Base-by-base conservation (phyloP, 192 early-diverging fungal genomes). In the Pilobolus umbonatus region DNA sequence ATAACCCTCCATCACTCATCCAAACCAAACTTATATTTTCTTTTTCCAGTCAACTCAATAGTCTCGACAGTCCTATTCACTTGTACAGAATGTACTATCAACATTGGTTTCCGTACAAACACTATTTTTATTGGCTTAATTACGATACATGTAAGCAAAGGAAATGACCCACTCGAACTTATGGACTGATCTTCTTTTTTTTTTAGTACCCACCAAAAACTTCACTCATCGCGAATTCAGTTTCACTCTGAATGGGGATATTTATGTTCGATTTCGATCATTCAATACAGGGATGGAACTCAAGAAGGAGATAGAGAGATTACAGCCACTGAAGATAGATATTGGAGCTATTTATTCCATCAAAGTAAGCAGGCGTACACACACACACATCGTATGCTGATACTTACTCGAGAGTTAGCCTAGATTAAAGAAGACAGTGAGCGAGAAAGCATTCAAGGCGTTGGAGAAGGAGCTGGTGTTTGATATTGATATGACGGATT, bases 401-500 rank as follows among this genome's bases (percentile, higher is more conserved):
- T 40, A 15, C 24, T 62, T 35, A 5, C 15, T 30, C n/a, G 28
- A 64, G 51, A 60, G 61, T 1, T 61, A 88, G 79, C 96, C 96
- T 15, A 89, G 84, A 61, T 85, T 97, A 40, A 90, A 86, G 49
- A 93, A 90, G 63, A 78, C 80, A 19, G 69, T 94, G 15, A 65
- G 71, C 32, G 78, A 88, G 1, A 78, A 80, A 4, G 85, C 82
- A 7, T 93, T 96, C 62, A 67, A 76, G 10, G 89, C 96, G 0
- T 68, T 85, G 9, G 76, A 90, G 50, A 88, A 93, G 57, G 96
- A 98, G 65, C 74, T 98, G 36, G 90, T 98, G 28, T 94, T 98
- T 80, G 96, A 98, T 87, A 95, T 98, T 58, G 96, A 98, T 80
- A 93, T 98, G 93, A 96, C 94, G 1, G 96, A 98, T 73, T 98